A percentile compares a stretch with the other conserved stretches of the same genome.
Conservation (phyloP, 1,139 yeast species). For the Lodderomyces pseudojiufengensis region DNA sequence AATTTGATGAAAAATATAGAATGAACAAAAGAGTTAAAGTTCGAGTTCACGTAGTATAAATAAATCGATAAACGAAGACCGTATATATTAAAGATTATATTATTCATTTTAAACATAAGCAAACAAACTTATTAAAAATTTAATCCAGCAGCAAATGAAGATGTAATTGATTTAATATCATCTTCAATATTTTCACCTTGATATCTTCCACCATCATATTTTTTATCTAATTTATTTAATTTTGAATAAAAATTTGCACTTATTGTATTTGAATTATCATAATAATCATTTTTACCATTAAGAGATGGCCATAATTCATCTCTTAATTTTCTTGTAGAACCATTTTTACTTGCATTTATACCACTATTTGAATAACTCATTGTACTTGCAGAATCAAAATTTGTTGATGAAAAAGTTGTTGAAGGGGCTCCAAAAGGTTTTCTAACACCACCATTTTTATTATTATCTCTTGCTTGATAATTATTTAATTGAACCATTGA, state of each 20-base stretch:
- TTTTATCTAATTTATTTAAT: conserved; percentile 25
- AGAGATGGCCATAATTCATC: conserved; percentile 37
- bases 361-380: conserved; percentile 39
- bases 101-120: too few relatives aligned
- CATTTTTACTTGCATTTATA: neutral
- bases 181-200: conserved; percentile 35
- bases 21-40: too few relatives aligned
- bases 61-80: too few relatives aligned
- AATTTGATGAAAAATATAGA: conserved; percentile 7
- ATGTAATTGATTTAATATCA: conserved; percentile 45
- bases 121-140: conserved; percentile 13
- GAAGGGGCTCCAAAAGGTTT: conserved; percentile 12
- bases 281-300: conserved; percentile 13
- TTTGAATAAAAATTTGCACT: conserved; percentile 44
- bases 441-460: conserved; percentile 2
- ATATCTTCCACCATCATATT: conserved; percentile 21
- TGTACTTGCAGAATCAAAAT: conserved; percentile 47
- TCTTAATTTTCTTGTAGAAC: conserved; percentile 2
- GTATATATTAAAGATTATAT: too few relatives aligned
- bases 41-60: too few relatives aligned
- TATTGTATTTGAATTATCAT: conserved; percentile 17
- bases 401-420: conserved; percentile 14
- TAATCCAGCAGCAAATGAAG: conserved; percentile 46
- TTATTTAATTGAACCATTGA: conserved; percentile 57
- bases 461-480: conserved; percentile 6